Evolutionary conservation across 345 rosid genomes (phyloP).

Genomic region (Syzygium aromaticum): DNA sequence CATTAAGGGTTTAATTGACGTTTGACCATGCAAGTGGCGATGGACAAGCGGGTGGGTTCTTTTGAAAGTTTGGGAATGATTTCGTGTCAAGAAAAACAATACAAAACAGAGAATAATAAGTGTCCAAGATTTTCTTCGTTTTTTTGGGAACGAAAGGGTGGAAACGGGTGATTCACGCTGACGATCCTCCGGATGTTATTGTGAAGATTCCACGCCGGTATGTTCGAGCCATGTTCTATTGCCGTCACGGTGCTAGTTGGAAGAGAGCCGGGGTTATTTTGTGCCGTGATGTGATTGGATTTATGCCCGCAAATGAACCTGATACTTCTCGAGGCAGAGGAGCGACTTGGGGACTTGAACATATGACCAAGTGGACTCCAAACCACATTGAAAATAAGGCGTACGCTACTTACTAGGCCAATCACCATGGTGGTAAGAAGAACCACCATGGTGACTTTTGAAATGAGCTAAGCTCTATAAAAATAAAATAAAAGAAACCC

Average conservation of each 20-base stretch:
- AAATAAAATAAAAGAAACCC: not conserved
- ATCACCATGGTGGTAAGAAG: not conserved
- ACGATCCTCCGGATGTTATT: no score
- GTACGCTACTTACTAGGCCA: not conserved
- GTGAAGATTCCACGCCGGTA: no score
- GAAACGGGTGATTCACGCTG: not conserved
- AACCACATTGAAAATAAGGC: not conserved
- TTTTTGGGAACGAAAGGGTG: not conserved
- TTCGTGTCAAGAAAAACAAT: not conserved
- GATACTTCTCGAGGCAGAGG: rapidly evolving
- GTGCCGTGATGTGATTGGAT: rapidly evolving
- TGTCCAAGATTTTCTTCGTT: not conserved
- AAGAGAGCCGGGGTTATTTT: not conserved
- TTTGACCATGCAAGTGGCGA: not conserved
- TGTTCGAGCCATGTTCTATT: not conserved
- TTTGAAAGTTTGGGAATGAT: not conserved
- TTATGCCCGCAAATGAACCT: rapidly evolving
- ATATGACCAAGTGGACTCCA: not conserved
- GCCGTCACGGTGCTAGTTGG: rapidly evolving
- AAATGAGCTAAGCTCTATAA: not conserved
- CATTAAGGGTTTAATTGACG: not conserved
- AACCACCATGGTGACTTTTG: no score
- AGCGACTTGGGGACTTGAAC: not conserved
- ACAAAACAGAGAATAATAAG: not conserved
- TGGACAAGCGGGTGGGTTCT: not conserved